Base-by-base conservation (phyloP, 2,329 filamentous ascomycete species). In the Intubia oerlemansii region DNA sequence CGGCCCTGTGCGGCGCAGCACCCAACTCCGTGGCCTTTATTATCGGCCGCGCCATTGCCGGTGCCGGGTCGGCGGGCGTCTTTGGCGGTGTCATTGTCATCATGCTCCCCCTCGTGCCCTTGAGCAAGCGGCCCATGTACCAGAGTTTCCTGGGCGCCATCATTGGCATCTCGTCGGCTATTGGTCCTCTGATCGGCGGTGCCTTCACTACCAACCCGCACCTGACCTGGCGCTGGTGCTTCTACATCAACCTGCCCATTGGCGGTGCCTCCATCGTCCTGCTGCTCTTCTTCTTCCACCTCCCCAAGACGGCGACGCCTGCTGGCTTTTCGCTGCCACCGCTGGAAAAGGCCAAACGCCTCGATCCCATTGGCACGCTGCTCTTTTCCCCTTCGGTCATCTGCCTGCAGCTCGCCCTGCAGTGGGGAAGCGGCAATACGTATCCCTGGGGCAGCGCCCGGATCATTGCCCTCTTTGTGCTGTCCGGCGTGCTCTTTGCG, bases 361-460 rank as follows among this genome's bases (percentile, higher is more conserved):
- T 41, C 32, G 41, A 42, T 31, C 28, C 33, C 9, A 6, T 34
- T 18, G 41, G 41, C 26, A 36, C 34, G 7, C 7, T 38, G 8
- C 27, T 41, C 20, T 38, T 42, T 24, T 32, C 41, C 20, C 41
- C 41, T 8, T 32, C 47, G 12, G 47, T 53, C 13, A 38, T 56
- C 25, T 56, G 51, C 32, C 47, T 57, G 10, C 39, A 57, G 5
- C 42, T 60, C 14, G 55, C 54, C 7, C 43, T 60, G 10, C 51
- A 57, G 33, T 58, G 52, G 53, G 19, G 19, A 8, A 49, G 49
- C 30, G 50, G 48, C 11, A 42, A 36, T 11, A 43, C 40, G 22
- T 46, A 51, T 30, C 20, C 39, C 2, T 52, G 49, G 49, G 35
- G 34, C 18, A 39, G 35, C 30, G 42, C 37, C 8, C 43, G 44